Base-by-base conservation (phyloP, 2,329 filamentous ascomycete species). In the Helicocarpus griseus region DNA sequence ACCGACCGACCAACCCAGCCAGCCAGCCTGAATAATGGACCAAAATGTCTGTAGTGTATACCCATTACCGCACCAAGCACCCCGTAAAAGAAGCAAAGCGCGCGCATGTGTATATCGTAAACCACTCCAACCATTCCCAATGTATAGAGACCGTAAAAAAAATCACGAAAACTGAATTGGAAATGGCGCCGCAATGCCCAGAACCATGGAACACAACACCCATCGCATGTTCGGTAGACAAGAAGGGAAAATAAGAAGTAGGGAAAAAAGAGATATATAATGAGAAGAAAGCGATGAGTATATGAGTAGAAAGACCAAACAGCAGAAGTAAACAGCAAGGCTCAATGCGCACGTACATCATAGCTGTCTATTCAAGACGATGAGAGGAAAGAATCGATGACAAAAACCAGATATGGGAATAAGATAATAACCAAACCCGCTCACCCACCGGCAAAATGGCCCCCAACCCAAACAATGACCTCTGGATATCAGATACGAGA, bases 221-320 rank as follows among this genome's bases (percentile, higher is more conserved):
- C n/a, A n/a, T n/a, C n/a, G n/a, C n/a, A n/a, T n/a, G n/a, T n/a
- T n/a, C n/a, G n/a, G n/a, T n/a, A n/a, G n/a, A n/a, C 29, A 33
- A 35, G n/a, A 35, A 35, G n/a, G 31, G 9, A 35, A 35, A 7
- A 35, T 11, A 40, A 49, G 21, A 54, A 48, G 22, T 26, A 26
- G 53, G 28, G 35, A 40, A 49, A 53, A 53, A 35, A n/a, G 33
- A 44, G 26, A 44, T 31, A 39, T 29, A 39, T 35, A 50, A 19
- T 26, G 36, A 53, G 53, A 50, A 43, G 36, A 54, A 54, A 54
- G 49, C 56, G 52, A 54, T 53, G 54, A 54, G 50, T 60, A 55
- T 49, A 58, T 55, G 51, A 57, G 53, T 51, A 56, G 51, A 57
- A 58, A 52, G 28, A 49, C 9, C 5, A 46, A 11, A 26, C 13